These are phyloP conservation scores for Hyaloperonospora brassicae DNA, from an alignment of 352 stramenopile species.

Conservation along the genomic window DNA sequence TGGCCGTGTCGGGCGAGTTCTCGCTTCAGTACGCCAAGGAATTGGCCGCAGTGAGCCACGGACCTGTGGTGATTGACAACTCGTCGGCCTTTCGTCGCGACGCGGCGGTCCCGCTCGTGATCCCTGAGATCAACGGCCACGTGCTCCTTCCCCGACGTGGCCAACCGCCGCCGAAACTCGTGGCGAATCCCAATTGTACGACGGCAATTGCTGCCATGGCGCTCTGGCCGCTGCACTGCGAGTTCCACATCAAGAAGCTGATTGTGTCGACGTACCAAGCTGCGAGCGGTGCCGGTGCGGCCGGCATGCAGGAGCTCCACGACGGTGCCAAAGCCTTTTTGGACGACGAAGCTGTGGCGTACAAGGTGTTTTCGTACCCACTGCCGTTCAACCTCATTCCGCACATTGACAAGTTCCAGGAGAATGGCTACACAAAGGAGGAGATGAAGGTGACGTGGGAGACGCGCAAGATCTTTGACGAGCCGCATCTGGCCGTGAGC, in stretches of 20 bases:
- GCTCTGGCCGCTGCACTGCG: constrained; percentile 93
- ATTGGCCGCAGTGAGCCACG: constrained; percentile 71
- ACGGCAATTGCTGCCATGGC: constrained; percentile 97
- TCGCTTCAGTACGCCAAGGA: constrained; percentile 91
- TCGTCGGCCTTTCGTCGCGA: constrained; percentile 95
- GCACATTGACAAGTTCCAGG: constrained; percentile 99
- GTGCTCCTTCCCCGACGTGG: constrained; percentile 55
- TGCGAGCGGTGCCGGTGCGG: constrained; percentile 83
- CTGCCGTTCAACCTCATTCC: constrained; percentile 99
- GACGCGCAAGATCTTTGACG: constrained; percentile 95
- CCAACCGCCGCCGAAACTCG: constrained; percentile 75
- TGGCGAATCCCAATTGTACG: constrained; percentile 99
- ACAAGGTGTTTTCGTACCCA: constrained; percentile 95
- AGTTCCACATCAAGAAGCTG: constrained; percentile 94
- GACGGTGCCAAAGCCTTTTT: constrained; percentile 79
- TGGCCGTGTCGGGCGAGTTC: constrained; percentile 96
- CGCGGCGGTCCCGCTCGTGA: constrained; percentile 87
- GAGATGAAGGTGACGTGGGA: constrained; percentile 99
- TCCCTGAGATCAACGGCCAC: constrained; percentile 93
- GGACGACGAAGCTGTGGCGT: constrained; percentile 57
- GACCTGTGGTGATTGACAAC: constrained; percentile 97
- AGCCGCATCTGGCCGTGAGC: constrained; percentile 67
- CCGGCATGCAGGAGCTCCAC: constrained; percentile 94
- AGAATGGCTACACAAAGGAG: constrained; percentile 98
- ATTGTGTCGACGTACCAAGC: constrained; percentile 96